These are phyloP conservation scores for Parascedosporium putredinis DNA, from an alignment of 2,329 filamentous ascomycete species.

Conservation along the genomic window DNA sequence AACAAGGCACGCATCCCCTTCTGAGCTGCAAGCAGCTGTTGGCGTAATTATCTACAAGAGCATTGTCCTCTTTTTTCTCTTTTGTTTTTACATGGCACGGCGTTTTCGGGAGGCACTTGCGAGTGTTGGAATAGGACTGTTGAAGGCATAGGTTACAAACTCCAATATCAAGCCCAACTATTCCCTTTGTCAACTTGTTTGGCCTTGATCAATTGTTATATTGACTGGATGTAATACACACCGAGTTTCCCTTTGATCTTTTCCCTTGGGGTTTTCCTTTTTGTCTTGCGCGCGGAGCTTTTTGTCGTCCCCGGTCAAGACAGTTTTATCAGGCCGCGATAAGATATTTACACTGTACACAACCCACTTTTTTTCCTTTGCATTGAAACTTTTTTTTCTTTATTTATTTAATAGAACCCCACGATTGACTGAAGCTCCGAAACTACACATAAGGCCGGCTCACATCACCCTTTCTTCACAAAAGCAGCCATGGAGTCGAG, in stretches of 20 bases:
- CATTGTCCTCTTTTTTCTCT: too few relatives aligned
- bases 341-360: not conserved
- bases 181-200: not conserved
- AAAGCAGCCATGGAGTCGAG: conserved; percentile 30
- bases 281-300: not conserved
- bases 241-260: too few relatives aligned
- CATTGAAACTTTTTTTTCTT: not conserved
- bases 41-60: conserved; percentile 1
- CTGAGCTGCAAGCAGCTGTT: not conserved
- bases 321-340: not conserved
- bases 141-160: not conserved
- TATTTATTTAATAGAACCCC: not conserved
- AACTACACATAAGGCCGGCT: too few relatives aligned
- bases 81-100: conserved; percentile 5
- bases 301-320: not conserved
- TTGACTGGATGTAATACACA: too few relatives aligned
- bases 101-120: not conserved
- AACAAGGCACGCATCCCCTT: not conserved
- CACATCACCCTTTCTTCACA: too few relatives aligned
- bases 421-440: too few relatives aligned
- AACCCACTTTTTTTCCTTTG: not conserved
- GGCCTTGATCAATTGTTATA: too few relatives aligned
- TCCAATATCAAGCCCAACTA: not conserved
- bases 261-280: not conserved
- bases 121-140: not conserved